Percentiles rank a stretch among this genome's conserved stretches.
Evolutionary conservation across 495 filamentous ascomycete genomes (phyloP).

Genomic region (Penicillium argentinense): DNA sequence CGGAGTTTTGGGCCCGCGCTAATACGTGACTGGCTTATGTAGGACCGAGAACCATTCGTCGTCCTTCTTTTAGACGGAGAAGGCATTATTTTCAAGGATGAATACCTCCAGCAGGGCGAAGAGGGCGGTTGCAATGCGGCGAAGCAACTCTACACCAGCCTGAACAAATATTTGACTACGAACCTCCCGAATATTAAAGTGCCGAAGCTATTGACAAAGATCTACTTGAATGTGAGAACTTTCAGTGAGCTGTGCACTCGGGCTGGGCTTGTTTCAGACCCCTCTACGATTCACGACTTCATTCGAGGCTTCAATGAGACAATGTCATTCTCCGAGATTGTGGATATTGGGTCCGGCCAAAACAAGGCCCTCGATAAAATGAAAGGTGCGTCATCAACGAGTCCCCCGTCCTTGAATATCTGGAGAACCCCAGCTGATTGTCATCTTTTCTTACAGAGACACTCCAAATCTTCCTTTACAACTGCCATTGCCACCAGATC

Average conservation of each 20-base stretch:
- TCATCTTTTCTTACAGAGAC: slow-evolving; percentile 52
- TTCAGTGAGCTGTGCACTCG: slow-evolving; percentile 59
- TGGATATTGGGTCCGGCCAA: slow-evolving; percentile 71
- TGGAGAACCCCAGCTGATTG: slow-evolving; percentile 8
- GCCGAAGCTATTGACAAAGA: slow-evolving; percentile 64
- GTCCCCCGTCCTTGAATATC: no score
- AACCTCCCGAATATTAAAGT: slow-evolving; percentile 46
- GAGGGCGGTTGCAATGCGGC: slow-evolving; percentile 73
- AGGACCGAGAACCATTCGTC: slow-evolving; percentile 77
- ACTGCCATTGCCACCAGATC: slow-evolving; percentile 79
- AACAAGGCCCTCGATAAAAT: slow-evolving; percentile 74
- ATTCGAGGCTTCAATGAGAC: slow-evolving; percentile 74
- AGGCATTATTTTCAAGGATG: slow-evolving; percentile 72
- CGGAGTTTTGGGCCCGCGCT: slow-evolving; percentile 11
- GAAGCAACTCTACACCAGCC: slow-evolving; percentile 53
- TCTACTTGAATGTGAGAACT: slow-evolving; percentile 68
- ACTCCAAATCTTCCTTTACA: slow-evolving; percentile 63
- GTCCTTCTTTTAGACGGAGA: slow-evolving; percentile 77
- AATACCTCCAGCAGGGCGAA: slow-evolving; percentile 60
- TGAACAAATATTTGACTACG: slow-evolving; percentile 48
- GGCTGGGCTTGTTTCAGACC: slow-evolving; percentile 55
- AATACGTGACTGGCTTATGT: slow-evolving; percentile 22
- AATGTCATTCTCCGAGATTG: slow-evolving; percentile 68
- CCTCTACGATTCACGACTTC: slow-evolving; percentile 62
- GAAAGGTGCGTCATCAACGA: slow-evolving; percentile 51